A percentile compares a stretch with the other conserved stretches of the same genome.
phyloP scores from a whole-genome alignment of 139 green algal genomes.

The Asterochloris erici region DNA sequence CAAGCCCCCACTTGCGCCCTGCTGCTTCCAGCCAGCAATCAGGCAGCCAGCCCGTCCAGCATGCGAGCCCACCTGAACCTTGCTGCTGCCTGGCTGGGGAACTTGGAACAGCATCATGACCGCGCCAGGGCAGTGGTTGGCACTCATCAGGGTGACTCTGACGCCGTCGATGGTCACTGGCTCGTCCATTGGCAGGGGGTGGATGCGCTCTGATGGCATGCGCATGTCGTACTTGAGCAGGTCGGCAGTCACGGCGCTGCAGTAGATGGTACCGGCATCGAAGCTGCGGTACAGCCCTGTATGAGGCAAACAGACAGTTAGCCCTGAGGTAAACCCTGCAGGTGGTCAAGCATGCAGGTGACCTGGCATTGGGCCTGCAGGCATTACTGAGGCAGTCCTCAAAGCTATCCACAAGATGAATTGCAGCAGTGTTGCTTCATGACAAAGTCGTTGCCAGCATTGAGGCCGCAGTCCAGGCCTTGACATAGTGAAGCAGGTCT shows the following conservation, averaged over 20 bases:
- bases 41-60: no score
- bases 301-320: neutral
- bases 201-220: slow-evolving; percentile 30
- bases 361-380: no score
- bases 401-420: no score
- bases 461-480: no score
- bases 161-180: slow-evolving; percentile 38
- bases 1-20: no score
- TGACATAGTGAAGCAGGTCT: no score
- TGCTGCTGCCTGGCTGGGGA: neutral
- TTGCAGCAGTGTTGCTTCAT: no score
- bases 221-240: slow-evolving; percentile 50
- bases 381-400: no score
- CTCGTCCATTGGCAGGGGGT: slow-evolving; percentile 32
- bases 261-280: slow-evolving; percentile 54
- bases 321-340: neutral
- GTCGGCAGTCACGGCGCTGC: slow-evolving; percentile 45
- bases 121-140: slow-evolving; percentile 79
- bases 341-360: no score
- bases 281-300: slow-evolving; percentile 47
- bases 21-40: no score
- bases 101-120: slow-evolving; percentile 68
- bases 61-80: neutral
- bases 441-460: no score
- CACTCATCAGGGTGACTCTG: slow-evolving; percentile 59